Percentiles rank a stretch among this genome's conserved stretches.
These are phyloP conservation scores for Evernia prunastri DNA, from an alignment of 495 filamentous ascomycete species.

Conservation along the genomic window DNA sequence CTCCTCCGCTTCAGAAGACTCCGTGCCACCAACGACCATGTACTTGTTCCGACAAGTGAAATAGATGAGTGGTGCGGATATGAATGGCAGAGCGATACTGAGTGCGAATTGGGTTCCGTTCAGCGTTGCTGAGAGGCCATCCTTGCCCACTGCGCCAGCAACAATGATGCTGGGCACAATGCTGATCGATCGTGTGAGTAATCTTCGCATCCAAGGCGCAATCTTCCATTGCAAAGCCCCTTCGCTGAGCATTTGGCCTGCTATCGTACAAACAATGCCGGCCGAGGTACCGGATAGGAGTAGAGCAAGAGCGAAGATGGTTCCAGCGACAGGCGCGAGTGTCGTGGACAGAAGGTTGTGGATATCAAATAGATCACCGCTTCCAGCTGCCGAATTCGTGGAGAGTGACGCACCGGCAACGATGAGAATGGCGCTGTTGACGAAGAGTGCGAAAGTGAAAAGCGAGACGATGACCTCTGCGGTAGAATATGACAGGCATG, in stretches of 20 bases:
- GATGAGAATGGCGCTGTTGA: slow-evolving; percentile 87
- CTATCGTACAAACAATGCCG: slow-evolving; percentile 77
- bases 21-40: slow-evolving; percentile 59
- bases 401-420: slow-evolving; percentile 77
- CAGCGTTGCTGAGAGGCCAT: slow-evolving; percentile 65
- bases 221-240: slow-evolving; percentile 68
- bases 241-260: slow-evolving; percentile 77
- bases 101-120: slow-evolving; percentile 75
- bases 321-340: slow-evolving; percentile 65
- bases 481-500: slow-evolving; percentile 77
- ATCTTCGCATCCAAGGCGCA: slow-evolving; percentile 62
- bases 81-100: slow-evolving; percentile 73
- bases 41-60: slow-evolving; percentile 77
- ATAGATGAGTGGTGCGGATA: slow-evolving; percentile 76
- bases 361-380: slow-evolving; percentile 76
- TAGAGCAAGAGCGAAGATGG: slow-evolving; percentile 70
- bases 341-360: slow-evolving; percentile 64
- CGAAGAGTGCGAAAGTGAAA: slow-evolving; percentile 90
- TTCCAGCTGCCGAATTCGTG: slow-evolving; percentile 44
- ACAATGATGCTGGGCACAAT: slow-evolving; percentile 80
- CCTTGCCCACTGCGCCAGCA: slow-evolving; percentile 64
- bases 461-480: slow-evolving; percentile 67
- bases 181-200: slow-evolving; percentile 65
- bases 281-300: slow-evolving; percentile 71
- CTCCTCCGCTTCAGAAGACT: slow-evolving; percentile 22